Percentiles rank a stretch among this genome's conserved stretches.
phyloP scores from a whole-genome alignment of 495 filamentous ascomycete species.

The Usnea hakonensis region DNA sequence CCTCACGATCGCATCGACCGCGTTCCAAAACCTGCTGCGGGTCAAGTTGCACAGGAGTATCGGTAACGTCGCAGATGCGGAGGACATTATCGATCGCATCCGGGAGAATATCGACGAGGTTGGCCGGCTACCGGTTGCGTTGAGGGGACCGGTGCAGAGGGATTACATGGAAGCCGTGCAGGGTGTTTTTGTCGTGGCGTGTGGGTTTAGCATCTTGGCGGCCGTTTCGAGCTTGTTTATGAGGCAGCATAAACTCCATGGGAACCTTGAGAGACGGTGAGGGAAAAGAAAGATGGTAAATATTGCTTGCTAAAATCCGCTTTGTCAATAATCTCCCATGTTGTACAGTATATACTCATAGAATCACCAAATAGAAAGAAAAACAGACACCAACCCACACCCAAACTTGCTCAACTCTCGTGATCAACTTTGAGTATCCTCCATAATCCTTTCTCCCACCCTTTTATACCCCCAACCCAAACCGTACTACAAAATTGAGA shows the following conservation, averaged over 20 bases:
- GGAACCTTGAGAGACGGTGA: conserved; percentile 50
- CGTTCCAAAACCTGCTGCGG: conserved; percentile 66
- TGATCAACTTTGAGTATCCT: no score
- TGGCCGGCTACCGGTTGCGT: conserved; percentile 56
- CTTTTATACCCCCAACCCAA: no score
- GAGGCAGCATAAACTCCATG: conserved; percentile 71
- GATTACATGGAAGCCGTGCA: conserved; percentile 69
- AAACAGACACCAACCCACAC: no score
- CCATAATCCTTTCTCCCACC: no score
- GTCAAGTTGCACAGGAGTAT: conserved; percentile 30
- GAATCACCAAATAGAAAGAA: no score
- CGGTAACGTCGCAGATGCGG: conserved; percentile 47
- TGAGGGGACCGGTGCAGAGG: conserved; percentile 57
- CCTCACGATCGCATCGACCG: conserved; percentile 64
- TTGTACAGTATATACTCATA: no score
- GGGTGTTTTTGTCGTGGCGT: conserved; percentile 62
- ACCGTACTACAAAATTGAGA: no score
- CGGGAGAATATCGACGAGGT: conserved; percentile 69
- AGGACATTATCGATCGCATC: conserved; percentile 48
- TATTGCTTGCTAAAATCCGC: no score
- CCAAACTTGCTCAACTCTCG: no score
- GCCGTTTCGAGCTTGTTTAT: conserved; percentile 56
- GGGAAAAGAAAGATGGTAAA: no score
- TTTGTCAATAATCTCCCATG: no score
- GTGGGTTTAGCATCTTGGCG: conserved; percentile 55